phyloP scores from a whole-genome alignment of 768 basidiomycete species.

The Lactifluus subvellereus region DNA sequence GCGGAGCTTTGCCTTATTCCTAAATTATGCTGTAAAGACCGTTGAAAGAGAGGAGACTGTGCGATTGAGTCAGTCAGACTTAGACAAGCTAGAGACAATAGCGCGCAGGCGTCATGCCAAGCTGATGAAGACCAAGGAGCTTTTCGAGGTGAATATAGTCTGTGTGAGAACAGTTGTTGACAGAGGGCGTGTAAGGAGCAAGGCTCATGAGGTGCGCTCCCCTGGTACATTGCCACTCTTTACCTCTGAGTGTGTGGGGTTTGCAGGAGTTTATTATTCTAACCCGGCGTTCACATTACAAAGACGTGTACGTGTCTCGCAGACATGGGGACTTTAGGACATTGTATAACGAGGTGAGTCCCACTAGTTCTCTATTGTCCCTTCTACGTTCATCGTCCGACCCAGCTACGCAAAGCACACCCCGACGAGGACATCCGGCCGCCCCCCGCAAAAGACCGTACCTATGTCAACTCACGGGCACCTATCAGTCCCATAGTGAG shows the following conservation, averaged over 20 bases:
- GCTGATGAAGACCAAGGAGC: slow-evolving; percentile 41
- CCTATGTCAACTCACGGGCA: slow-evolving; percentile 48
- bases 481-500: slow-evolving; percentile 32
- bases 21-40: slow-evolving; percentile 78
- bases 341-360: slow-evolving; percentile 70
- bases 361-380: not conserved
- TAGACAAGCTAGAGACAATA: slow-evolving; percentile 68
- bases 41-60: slow-evolving; percentile 86
- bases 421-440: slow-evolving; percentile 73
- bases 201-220: slow-evolving; percentile 73
- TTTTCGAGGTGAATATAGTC: slow-evolving; percentile 89
- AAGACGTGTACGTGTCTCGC: slow-evolving; percentile 83
- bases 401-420: slow-evolving; percentile 79
- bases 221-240: slow-evolving; percentile 2
- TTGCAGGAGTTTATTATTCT: slow-evolving; percentile 90
- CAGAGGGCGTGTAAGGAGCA: slow-evolving; percentile 80
- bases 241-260: not conserved
- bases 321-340: slow-evolving; percentile 95
- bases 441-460: slow-evolving; percentile 87
- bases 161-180: slow-evolving; percentile 78
- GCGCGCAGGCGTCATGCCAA: slow-evolving; percentile 58
- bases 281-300: slow-evolving; percentile 64
- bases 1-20: slow-evolving; percentile 76
- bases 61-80: slow-evolving; percentile 77
- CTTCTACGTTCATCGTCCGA: slow-evolving; percentile 19